These are phyloP conservation scores for Cudoniella acicularis DNA, from an alignment of 495 filamentous ascomycete genomes.

Conservation along the genomic window DNA sequence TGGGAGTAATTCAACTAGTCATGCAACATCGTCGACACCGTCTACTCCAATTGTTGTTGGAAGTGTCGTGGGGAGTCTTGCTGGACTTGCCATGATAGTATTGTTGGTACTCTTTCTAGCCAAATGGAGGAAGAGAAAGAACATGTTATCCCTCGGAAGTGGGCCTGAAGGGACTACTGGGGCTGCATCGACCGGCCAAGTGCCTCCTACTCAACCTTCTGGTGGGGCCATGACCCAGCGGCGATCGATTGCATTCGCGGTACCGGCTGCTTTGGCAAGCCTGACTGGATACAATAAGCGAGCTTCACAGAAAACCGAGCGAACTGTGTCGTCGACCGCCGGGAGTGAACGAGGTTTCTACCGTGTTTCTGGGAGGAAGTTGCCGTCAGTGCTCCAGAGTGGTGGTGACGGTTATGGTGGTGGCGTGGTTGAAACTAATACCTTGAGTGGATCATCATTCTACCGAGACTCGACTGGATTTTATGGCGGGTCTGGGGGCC, in stretches of 20 bases:
- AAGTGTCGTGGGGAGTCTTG: slow-evolving; percentile 62
- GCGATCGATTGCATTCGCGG: slow-evolving; percentile 46
- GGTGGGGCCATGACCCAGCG: slow-evolving; percentile 29
- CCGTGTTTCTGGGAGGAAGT: slow-evolving; percentile 64
- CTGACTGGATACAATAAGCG: slow-evolving; percentile 40
- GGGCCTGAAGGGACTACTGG: slow-evolving; percentile 29
- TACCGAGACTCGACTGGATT: slow-evolving; percentile 47
- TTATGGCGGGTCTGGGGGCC: slow-evolving; percentile 29
- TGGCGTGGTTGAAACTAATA: slow-evolving; percentile 27
- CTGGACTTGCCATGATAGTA: slow-evolving; percentile 57
- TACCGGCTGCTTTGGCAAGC: slow-evolving; percentile 52
- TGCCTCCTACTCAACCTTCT: slow-evolving; percentile 36
- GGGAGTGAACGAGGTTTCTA: slow-evolving; percentile 49
- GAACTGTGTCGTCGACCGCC: slow-evolving; percentile 32
- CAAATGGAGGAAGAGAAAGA: slow-evolving; percentile 49
- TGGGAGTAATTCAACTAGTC: slow-evolving; percentile 26
- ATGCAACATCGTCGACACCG: no score
- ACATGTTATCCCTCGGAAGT: slow-evolving; percentile 21
- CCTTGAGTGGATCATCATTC: slow-evolving; percentile 43
- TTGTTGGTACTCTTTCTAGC: slow-evolving; percentile 51
- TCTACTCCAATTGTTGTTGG: slow-evolving; percentile 48
- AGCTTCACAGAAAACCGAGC: slow-evolving; percentile 43
- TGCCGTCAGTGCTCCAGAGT: slow-evolving; percentile 64
- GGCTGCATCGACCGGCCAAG: slow-evolving; percentile 30
- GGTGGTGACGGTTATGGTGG: slow-evolving; percentile 71